These are phyloP conservation scores for Zygotorulaspora mrakii DNA, from an alignment of 1,139 yeast genomes.

Conservation along the genomic window DNA sequence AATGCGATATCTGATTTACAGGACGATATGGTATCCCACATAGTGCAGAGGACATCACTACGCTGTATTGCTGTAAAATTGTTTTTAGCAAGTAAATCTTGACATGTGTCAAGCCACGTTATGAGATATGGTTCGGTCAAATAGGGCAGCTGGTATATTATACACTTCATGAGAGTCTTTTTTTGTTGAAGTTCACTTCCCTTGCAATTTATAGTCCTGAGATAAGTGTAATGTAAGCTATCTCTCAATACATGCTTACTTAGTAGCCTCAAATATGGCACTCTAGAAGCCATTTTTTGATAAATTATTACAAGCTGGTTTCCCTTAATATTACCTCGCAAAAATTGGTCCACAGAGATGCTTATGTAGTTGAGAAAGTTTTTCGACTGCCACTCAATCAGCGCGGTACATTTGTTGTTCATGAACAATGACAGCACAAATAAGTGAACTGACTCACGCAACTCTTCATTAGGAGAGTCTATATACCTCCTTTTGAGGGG, in stretches of 20 bases:
- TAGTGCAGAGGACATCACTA: conserved; percentile 11
- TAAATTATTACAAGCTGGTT: conserved; percentile 23
- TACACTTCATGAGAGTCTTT: conserved; percentile 22
- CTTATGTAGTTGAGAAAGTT: conserved; percentile 19
- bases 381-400: conserved; percentile 26
- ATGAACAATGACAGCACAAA: conserved; percentile 23
- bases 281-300: conserved; percentile 16
- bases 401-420: conserved; percentile 8
- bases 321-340: conserved; percentile 15
- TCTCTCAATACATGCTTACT: conserved; percentile 22
- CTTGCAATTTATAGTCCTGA: conserved; percentile 18
- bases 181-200: conserved; percentile 9
- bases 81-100: conserved; percentile 11
- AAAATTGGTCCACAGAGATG: conserved; percentile 20
- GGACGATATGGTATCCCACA: conserved; percentile 27
- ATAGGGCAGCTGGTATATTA: conserved; percentile 23
- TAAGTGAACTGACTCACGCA: conserved; percentile 29
- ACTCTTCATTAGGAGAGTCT: conserved; percentile 13
- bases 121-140: conserved; percentile 12
- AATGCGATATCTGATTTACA: conserved; percentile 19
- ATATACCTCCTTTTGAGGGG: conserved; percentile 19
- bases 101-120: conserved; percentile 28
- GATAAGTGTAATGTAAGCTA: conserved; percentile 25
- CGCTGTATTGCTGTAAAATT: conserved; percentile 9
- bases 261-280: conserved; percentile 14